Evolutionary conservation across 306 rosid species (phyloP).

Genomic region (Medicago truncatula): DNA sequence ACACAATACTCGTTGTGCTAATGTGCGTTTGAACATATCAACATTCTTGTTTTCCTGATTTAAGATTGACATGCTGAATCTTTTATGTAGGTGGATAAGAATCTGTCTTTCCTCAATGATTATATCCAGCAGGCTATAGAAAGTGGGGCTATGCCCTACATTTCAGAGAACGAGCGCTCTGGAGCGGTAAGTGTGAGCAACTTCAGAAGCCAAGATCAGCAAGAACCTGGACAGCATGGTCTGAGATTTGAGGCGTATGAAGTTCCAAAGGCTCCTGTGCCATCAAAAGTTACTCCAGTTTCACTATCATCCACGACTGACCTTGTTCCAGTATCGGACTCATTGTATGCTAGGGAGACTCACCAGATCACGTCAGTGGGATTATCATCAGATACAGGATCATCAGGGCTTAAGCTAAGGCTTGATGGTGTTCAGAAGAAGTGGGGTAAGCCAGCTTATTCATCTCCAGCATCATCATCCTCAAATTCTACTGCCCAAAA

Average conservation of each 20-base stretch:
- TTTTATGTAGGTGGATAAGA: constrained; percentile 71
- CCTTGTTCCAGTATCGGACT: constrained; percentile 75
- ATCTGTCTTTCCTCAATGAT: constrained; percentile 70
- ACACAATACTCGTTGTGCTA: not conserved
- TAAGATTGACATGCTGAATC: constrained; percentile 32
- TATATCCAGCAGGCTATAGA: constrained; percentile 68
- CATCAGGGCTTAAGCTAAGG: constrained; percentile 63
- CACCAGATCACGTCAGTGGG: constrained; percentile 55
- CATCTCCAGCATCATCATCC: constrained; percentile 56
- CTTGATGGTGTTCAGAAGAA: constrained; percentile 88
- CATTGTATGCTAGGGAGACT: constrained; percentile 66
- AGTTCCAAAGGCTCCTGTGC: constrained; percentile 69
- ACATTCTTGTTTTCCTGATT: constrained; percentile 19
- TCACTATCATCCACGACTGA: constrained; percentile 63
- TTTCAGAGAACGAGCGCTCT: constrained; percentile 66
- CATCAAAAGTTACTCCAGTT: constrained; percentile 51
- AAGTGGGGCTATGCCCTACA: constrained; percentile 81
- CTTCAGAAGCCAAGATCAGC: constrained; percentile 67
- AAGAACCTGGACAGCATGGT: constrained; percentile 64
- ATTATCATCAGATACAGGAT: constrained; percentile 59
- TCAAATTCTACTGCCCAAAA: constrained; percentile 61
- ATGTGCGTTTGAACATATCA: constrained; percentile 1
- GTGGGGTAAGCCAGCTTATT: constrained; percentile 79
- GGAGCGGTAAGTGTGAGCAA: constrained; percentile 54
- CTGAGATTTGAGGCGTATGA: constrained; percentile 91